Base-by-base conservation (phyloP, 306 rosid species). In the Castanopsis chinensis region DNA sequence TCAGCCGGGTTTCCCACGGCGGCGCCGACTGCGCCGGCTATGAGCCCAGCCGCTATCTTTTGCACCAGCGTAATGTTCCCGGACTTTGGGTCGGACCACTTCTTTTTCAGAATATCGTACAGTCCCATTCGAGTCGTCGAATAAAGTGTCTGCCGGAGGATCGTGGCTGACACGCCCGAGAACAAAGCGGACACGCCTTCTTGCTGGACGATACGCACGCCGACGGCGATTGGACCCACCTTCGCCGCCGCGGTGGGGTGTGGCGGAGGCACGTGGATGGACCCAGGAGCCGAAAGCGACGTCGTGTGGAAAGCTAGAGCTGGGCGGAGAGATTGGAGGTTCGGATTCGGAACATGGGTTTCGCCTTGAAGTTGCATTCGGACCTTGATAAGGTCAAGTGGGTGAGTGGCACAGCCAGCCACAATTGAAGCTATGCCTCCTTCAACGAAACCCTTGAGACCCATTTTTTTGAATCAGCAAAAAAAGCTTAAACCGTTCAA, bases 291-390 rank as follows among this genome's bases (percentile, higher is more conserved):
- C 20, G 73, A 45, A 9, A 55, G 59, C 8, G 81, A 43, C 0
- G 83, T 69, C 45, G 59, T 49, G 21, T 73, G 89, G 78, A 87
- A 84, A 2, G 92, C 86, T 20, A 90, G 84, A 0, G 87, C 92
- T 0, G 92, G 93, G 11, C 97, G 87, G 23, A 91, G 79, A 2
- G 18, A 20, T 0, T 80, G 89, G n/a, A 80, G 77, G 19, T 49
- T 78, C 3, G 87, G 75, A 5, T 67, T 85, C 0, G 86, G 79
- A 6, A 79, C 85, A 12, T 23, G 80, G 69, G 71, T 41, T 71
- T 91, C 97, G 0, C 97, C 97, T 78, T 91, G 97, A 74, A 91
- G 97, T 70, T 91, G 97, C 97, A 91, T 91, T 10, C 97, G 97
- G 81, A 91, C 97, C 86, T 91, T 91, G 73, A 91, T 74, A 3